A percentile compares a stretch with the other conserved stretches of the same genome.
Conservation (phyloP, 2,329 filamentous ascomycete species). For the Pyrenophora seminiperda region DNA sequence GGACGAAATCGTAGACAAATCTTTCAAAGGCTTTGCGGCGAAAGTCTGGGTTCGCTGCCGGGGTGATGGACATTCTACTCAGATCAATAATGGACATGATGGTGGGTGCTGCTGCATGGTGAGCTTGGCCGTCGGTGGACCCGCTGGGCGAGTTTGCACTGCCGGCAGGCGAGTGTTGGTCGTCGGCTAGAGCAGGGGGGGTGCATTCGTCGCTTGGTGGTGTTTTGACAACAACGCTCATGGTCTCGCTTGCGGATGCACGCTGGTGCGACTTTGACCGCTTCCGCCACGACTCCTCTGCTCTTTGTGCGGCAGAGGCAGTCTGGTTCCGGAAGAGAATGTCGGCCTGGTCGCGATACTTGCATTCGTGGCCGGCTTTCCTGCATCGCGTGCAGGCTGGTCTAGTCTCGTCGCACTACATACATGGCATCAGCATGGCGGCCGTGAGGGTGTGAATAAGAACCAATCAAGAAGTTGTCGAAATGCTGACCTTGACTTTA, state of each 20-base stretch:
- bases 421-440: constrained; percentile 6
- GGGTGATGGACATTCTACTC: constrained; percentile 21
- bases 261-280: constrained; percentile 37
- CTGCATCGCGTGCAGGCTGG: constrained; percentile 39
- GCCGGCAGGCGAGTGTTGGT: constrained; percentile 13
- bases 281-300: constrained; percentile 44
- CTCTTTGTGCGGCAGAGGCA: constrained; percentile 39
- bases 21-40: constrained; percentile 37
- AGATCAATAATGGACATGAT: constrained; percentile 8
- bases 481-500: constrained; percentile 40
- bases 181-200: constrained; percentile 3
- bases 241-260: constrained; percentile 14
- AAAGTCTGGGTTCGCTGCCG: constrained; percentile 23
- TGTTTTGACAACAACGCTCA: constrained; percentile 15
- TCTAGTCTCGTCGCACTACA: constrained; percentile 42
- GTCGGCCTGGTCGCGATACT: constrained; percentile 41
- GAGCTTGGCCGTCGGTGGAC: constrained; percentile 2
- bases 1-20: constrained; percentile 42
- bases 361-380: constrained; percentile 37
- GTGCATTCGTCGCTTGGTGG: constrained; percentile 21
- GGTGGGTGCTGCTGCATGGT: neutral
- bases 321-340: constrained; percentile 45
- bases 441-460: neutral
- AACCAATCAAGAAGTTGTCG: neutral
- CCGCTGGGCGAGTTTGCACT: constrained; percentile 9